Evolutionary conservation across 73 alveolate species (phyloP).

Genomic region (Strombidium stylifer): DNA sequence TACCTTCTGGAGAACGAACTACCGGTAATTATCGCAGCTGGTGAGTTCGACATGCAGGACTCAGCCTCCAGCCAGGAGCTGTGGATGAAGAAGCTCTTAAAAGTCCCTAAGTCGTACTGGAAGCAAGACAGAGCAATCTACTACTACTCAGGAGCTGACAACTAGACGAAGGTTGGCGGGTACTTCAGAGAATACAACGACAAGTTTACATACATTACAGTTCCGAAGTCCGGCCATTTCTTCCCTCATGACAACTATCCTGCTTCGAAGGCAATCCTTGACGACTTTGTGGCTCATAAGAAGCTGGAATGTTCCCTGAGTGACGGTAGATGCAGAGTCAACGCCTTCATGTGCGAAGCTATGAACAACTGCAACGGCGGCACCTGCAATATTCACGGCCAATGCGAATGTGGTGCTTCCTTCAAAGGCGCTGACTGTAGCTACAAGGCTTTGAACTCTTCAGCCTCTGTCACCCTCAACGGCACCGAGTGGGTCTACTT

Average conservation of each 20-base stretch:
- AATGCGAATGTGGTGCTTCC: not conserved
- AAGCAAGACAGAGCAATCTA: conserved; percentile 8
- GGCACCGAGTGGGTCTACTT: not conserved
- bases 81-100: not conserved
- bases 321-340: not conserved
- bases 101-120: not conserved
- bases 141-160: not conserved
- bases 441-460: too few species aligned
- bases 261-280: not conserved
- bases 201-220: conserved; percentile 4
- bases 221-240: conserved; percentile 24
- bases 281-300: not conserved
- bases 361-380: conserved; percentile 30
- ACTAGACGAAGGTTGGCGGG: conserved; percentile 12
- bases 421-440: not conserved
- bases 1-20: not conserved
- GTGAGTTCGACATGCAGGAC: conserved; percentile 25
- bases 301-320: conserved; percentile 2
- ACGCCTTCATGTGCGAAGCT: not conserved
- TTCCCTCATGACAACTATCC: not conserved
- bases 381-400: not conserved
- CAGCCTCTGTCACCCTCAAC: not conserved
- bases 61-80: conserved; percentile 10
- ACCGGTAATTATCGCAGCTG: conserved; percentile 1
- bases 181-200: conserved; percentile 5